Conservation (phyloP, 2,329 filamentous ascomycete species). For the Xylariaceae sp. region DNA sequence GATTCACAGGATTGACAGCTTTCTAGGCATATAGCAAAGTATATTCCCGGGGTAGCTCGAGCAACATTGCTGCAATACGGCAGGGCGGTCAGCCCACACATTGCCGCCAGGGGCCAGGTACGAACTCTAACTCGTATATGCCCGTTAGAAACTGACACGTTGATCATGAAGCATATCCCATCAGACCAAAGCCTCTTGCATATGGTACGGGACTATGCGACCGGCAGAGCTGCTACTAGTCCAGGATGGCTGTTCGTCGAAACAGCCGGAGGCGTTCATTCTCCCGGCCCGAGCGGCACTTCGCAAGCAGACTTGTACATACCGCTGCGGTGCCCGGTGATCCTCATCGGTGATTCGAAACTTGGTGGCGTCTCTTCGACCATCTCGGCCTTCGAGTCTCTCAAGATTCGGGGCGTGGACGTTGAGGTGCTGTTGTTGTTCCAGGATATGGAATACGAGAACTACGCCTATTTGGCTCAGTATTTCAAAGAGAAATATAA, state of each 20-base stretch:
- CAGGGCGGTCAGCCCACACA: conserved; percentile 73
- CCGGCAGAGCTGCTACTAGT: conserved; percentile 39
- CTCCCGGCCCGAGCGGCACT: conserved; percentile 71
- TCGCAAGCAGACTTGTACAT: conserved; percentile 77
- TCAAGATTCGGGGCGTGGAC: conserved; percentile 76
- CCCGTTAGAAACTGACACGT: conserved; percentile 34
- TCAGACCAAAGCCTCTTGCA: conserved; percentile 51
- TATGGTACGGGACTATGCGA: conserved; percentile 45
- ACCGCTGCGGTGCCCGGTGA: conserved; percentile 67
- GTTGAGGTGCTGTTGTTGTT: conserved; percentile 70
- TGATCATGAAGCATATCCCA: conserved; percentile 32
- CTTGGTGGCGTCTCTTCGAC: conserved; percentile 79
- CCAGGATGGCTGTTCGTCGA: conserved; percentile 69
- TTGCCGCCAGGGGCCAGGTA: conserved; percentile 59
- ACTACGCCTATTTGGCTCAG: conserved; percentile 60
- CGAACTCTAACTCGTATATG: conserved; percentile 6
- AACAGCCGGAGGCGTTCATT: conserved; percentile 80
- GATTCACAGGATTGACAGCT: background rate
- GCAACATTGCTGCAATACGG: conserved; percentile 69
- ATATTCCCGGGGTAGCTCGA: conserved; percentile 47
- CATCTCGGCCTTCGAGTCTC: conserved; percentile 76
- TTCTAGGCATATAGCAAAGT: conserved; percentile 60
- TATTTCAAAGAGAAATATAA: conserved; percentile 63
- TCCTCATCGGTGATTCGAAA: conserved; percentile 72
- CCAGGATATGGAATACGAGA: conserved; percentile 62